Evolutionary conservation across 306 rosid species (phyloP).

Genomic region (Quercus cerris): DNA sequence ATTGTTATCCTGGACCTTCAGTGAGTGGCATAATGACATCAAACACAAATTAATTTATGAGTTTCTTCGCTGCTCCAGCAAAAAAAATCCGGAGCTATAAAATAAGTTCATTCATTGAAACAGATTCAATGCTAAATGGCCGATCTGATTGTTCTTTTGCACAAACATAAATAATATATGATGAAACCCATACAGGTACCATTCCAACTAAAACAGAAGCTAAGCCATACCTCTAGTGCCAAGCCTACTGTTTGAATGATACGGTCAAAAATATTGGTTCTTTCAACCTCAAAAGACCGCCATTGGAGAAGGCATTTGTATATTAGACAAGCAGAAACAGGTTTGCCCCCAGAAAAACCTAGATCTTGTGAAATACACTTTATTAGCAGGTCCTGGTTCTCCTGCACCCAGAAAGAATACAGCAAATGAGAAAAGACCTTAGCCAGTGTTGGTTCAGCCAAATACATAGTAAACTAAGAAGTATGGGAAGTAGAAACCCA

Average conservation of each 20-base stretch:
- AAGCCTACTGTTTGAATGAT: constrained; percentile 93
- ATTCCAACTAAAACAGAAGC: too few relatives aligned
- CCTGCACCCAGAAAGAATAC: constrained; percentile 55
- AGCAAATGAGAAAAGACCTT: neutral
- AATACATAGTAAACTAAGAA: too few relatives aligned
- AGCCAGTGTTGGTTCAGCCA: too few relatives aligned
- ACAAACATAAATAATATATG: too few relatives aligned
- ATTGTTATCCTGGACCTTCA: constrained; percentile 84
- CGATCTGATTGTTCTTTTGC: too few relatives aligned
- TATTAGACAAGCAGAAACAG: constrained; percentile 87
- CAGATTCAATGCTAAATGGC: constrained; percentile 4
- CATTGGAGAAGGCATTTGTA: constrained; percentile 98
- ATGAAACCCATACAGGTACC: too few relatives aligned
- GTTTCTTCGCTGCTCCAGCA: too few relatives aligned
- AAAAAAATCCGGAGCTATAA: too few relatives aligned
- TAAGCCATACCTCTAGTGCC: constrained; percentile 71
- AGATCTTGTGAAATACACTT: constrained; percentile 86
- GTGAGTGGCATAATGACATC: constrained; percentile 20
- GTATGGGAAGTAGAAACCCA: constrained; percentile 17
- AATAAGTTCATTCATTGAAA: too few relatives aligned
- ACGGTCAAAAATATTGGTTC: constrained; percentile 93
- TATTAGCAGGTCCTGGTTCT: constrained; percentile 92
- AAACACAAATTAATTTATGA: constrained; percentile 4
- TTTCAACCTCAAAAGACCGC: constrained; percentile 98
- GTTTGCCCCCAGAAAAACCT: constrained; percentile 92